Base-by-base conservation (phyloP, 1,284 basidiomycete genomes). In the Inonotus hispidus region DNA sequence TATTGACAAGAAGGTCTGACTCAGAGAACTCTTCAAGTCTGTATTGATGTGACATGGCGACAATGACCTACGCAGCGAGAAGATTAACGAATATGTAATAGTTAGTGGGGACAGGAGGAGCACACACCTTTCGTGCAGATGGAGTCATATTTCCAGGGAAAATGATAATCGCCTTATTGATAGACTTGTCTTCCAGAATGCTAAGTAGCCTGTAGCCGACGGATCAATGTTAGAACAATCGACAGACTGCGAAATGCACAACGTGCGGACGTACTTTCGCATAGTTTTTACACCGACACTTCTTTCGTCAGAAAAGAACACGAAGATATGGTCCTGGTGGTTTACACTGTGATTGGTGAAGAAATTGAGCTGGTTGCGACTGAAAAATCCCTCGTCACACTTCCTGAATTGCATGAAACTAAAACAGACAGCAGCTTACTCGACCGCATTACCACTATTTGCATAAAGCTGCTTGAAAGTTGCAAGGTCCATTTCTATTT, bases 141-240 rank as follows among this genome's bases (percentile, higher is more conserved):
- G 94, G 90, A 6, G 96, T 98, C 92, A 99, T 97, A 70, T 90
- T 95, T 54, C 93, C 92, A 25, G 92, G 88, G 78, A 95, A 98
- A 67, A 99, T 93, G 64, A 99, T 92, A 72, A 99, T 90, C 6
- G 96, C 97, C 65, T 90, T 82, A 68, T 87, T 84, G 53, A 98
- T 98, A 60, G 83, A 84, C 73, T 95, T 92, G 72, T 93, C 90
- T 71, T 96, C 93, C 55, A 98, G 79, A 64, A 95, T 92, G 61
- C 81, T 79, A 59, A 97, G 83, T 67, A 98, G 80, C 71, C 95
- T 97, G 35, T 14, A 21, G 38, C 21, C 65, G 41, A 27, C 19
- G 25, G 7, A 16, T n/a, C 14, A n/a, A 25, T 49, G 11, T 3
- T n/a, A 14, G 47, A 14, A 43, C 67, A 63, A 19, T 53, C 29